A percentile compares a stretch with the other conserved stretches of the same genome.
Evolutionary conservation across 768 basidiomycete species (phyloP).

Genomic region (Hemileccinum rubropunctum): DNA sequence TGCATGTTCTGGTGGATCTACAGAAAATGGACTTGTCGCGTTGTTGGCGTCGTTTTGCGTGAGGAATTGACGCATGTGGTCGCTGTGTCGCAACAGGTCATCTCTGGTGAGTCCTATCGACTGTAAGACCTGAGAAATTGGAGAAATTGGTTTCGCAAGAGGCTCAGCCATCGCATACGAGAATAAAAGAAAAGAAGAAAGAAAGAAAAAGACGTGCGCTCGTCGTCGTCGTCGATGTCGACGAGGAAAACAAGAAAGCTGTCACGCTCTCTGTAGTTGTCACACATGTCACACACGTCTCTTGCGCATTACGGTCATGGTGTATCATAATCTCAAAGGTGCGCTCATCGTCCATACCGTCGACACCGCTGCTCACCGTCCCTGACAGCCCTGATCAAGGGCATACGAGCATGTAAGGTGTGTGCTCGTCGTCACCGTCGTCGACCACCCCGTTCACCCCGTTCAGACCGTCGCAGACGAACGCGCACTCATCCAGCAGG

Average conservation of each 20-base stretch:
- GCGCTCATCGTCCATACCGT: conserved; percentile 14
- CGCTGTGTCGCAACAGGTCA: conserved; percentile 66
- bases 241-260: conserved; percentile 11
- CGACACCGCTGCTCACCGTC: conserved; percentile 19
- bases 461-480: conserved; percentile 95
- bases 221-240: conserved; percentile 23
- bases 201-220: conserved; percentile 3
- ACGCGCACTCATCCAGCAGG: conserved; percentile 93
- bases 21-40: not conserved
- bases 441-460: conserved; percentile 20
- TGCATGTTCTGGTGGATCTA: conserved; percentile 24
- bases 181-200: not conserved
- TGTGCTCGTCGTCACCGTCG: conserved; percentile 16
- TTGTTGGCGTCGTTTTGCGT: not conserved
- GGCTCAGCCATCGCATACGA: conserved; percentile 20
- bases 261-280: conserved; percentile 21
- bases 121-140: conserved; percentile 69
- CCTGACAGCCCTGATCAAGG: conserved; percentile 87
- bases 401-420: conserved; percentile 96
- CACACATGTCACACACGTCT: conserved; percentile 25
- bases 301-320: conserved; percentile 44
- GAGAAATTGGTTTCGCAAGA: conserved; percentile 44
- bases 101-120: conserved; percentile 76
- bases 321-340: conserved; percentile 88
- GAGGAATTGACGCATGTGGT: conserved; percentile 80